Evolutionary conservation across 78 protist species (phyloP).

Genomic region (slime mould (Dictyostelium discoideum)): dicty_2.7 NC_007091.3:3931501-3932000

Average conservation of each 20-base stretch:
- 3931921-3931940: neutral
- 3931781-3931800: neutral
- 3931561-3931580: neutral
- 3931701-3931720: neutral
- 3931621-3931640: slow-evolving; percentile 21
- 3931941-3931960: neutral
- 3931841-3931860: neutral
- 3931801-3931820: neutral
- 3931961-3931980: neutral
- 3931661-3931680: neutral
- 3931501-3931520: neutral
- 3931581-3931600: neutral
- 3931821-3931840: neutral
- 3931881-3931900: neutral
- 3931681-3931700: neutral
- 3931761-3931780: slow-evolving; percentile 12
- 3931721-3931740: neutral
- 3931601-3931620: neutral
- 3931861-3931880: neutral
- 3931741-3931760: neutral
- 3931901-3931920: neutral
- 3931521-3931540: neutral
- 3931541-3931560: neutral
- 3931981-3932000: neutral
- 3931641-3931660: slow-evolving; percentile 10